These are phyloP conservation scores for Ceratocystis harringtonii DNA, from an alignment of 2,329 filamentous ascomycete species.

Conservation along the genomic window DNA sequence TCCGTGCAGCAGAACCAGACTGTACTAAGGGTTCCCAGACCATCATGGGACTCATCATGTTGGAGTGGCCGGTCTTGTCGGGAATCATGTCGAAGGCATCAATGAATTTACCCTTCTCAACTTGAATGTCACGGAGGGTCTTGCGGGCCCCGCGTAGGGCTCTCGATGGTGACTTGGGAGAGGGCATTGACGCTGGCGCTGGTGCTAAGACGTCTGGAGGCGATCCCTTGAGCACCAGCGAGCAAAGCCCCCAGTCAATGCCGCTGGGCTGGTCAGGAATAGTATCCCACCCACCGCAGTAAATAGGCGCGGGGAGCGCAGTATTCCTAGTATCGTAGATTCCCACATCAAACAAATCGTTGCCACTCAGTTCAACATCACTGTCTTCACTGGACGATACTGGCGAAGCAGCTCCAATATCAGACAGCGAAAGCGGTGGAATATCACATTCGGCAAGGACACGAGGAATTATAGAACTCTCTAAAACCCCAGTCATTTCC, in stretches of 20 bases:
- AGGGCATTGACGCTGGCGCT: not conserved
- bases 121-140: conserved; percentile 5
- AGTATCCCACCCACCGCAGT: not conserved
- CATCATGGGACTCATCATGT: conserved; percentile 3
- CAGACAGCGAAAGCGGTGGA: not conserved
- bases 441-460: not conserved
- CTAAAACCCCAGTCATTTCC: not conserved
- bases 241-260: conserved; percentile 5
- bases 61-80: conserved; percentile 9
- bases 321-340: not conserved
- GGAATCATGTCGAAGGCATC: conserved; percentile 2
- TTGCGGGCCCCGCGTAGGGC: not conserved
- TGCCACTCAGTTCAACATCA: conserved; percentile 5
- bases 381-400: not conserved
- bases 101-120: not conserved
- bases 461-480: not conserved
- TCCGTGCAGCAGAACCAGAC: not conserved
- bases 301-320: conserved; percentile 1
- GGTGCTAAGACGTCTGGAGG: not conserved
- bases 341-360: conserved; percentile 8
- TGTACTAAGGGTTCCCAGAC: conserved; percentile 9
- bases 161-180: not conserved
- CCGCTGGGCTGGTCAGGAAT: not conserved
- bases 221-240: not conserved
- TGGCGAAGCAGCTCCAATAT: not conserved